phyloP scores from a whole-genome alignment of 345 rosid genomes.

The Cardiospermum halicacabum region DNA sequence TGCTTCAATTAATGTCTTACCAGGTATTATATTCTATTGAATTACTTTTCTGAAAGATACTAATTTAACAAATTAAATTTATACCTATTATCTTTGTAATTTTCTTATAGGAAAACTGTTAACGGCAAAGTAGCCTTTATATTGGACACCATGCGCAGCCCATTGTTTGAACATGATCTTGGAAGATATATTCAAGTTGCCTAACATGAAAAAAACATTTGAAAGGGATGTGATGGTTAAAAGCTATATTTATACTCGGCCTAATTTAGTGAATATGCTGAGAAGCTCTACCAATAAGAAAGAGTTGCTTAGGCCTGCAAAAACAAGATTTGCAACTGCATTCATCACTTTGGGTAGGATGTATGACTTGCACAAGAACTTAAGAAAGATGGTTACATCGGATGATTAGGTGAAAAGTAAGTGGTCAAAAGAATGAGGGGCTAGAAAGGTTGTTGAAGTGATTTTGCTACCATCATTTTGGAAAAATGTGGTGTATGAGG shows the following conservation, averaged over 20 bases:
- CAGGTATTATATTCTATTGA: neutral
- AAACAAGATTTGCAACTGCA: neutral
- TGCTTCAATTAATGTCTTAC: too few species aligned
- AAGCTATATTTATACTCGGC: too few species aligned
- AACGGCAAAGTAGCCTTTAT: neutral
- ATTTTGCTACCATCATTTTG: slow-evolving; percentile 9
- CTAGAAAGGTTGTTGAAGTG: neutral
- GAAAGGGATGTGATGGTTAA: neutral
- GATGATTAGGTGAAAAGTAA: neutral
- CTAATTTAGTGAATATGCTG: too few species aligned
- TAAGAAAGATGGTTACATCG: neutral
- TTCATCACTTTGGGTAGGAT: neutral
- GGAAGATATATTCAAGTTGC: neutral
- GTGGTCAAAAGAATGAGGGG: neutral
- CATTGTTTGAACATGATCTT: neutral
- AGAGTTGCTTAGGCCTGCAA: neutral
- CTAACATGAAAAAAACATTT: neutral
- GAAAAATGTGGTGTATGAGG: slow-evolving; percentile 2
- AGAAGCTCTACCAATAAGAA: too few species aligned
- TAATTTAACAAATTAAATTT: too few species aligned
- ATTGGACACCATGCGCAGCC: neutral
- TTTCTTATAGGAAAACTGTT: neutral
- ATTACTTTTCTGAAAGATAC: too few species aligned
- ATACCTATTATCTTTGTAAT: neutral
- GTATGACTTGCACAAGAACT: neutral